Percentiles rank a stretch among this genome's conserved stretches.
These are phyloP conservation scores for Piper betle DNA, from an alignment of 164 flowering plant species.

Conservation along the genomic window DNA sequence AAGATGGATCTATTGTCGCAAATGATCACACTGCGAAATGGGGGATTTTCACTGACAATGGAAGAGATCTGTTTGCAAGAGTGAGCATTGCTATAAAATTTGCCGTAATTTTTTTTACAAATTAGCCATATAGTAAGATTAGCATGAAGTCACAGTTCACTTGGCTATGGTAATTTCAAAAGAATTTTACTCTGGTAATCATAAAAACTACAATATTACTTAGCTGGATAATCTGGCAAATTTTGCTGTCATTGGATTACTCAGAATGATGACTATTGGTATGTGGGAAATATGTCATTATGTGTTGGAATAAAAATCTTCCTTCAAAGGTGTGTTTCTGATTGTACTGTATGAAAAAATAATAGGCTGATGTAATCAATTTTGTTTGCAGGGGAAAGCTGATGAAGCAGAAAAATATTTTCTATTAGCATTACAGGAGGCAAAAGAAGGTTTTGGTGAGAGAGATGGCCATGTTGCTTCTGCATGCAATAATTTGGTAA, in stretches of 20 bases:
- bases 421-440: slow-evolving; percentile 68
- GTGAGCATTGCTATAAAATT: slow-evolving; percentile 17
- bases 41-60: slow-evolving; percentile 80
- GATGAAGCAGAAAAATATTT: slow-evolving; percentile 68
- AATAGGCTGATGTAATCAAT: background rate
- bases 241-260: no score
- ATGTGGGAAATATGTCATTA: no score
- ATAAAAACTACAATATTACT: no score
- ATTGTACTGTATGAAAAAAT: background rate
- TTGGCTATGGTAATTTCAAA: no score
- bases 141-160: no score
- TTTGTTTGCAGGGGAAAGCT: slow-evolving; percentile 39
- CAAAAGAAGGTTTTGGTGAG: slow-evolving; percentile 84
- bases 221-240: no score
- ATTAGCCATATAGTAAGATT: no score
- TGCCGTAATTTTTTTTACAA: background rate
- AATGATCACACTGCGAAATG: slow-evolving; percentile 83
- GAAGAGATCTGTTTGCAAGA: slow-evolving; percentile 56
- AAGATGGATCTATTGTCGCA: slow-evolving; percentile 78
- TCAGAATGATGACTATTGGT: no score
- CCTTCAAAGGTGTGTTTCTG: background rate
- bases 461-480: slow-evolving; percentile 94
- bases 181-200: no score
- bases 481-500: slow-evolving; percentile 80
- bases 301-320: no score